Evolutionary conservation across 2,329 filamentous ascomycete genomes (phyloP).

Genomic region (Fusarium devonianum): DNA sequence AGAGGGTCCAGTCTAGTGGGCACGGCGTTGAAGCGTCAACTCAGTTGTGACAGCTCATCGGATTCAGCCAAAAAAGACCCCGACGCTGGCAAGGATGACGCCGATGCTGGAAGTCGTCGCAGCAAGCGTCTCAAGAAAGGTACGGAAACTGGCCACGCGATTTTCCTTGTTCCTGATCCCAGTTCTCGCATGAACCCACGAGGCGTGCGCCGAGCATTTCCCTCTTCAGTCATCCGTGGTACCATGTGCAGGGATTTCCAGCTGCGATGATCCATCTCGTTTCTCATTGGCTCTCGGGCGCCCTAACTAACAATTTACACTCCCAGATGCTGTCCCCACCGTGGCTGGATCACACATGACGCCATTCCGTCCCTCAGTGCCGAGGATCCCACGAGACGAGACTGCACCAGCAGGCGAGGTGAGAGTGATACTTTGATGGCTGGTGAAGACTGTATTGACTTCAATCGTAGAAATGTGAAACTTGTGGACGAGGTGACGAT

Average conservation of each 20-base stretch:
- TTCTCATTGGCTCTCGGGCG: constrained; percentile 31
- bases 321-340: constrained; percentile 71
- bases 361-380: constrained; percentile 82
- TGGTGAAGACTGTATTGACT: constrained; percentile 39
- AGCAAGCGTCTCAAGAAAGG: constrained; percentile 90
- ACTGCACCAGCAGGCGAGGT: constrained; percentile 53
- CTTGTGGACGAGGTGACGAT: constrained; percentile 82
- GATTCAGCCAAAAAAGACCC: constrained; percentile 58
- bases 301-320: constrained; percentile 32
- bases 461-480: constrained; percentile 73
- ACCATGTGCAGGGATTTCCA: constrained; percentile 38
- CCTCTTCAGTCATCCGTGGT: constrained; percentile 25
- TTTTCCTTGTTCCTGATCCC: constrained; percentile 13
- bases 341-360: constrained; percentile 98
- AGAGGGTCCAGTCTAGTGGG: constrained; percentile 62
- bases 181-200: constrained; percentile 23
- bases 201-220: constrained; percentile 29
- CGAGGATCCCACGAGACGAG: constrained; percentile 67
- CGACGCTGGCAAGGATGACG: constrained; percentile 62
- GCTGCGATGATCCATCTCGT: constrained; percentile 27
- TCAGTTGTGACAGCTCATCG: constrained; percentile 64
- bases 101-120: constrained; percentile 74
- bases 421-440: background rate
- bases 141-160: constrained; percentile 15
- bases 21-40: constrained; percentile 77